Evolutionary conservation across 2,329 filamentous ascomycete genomes (phyloP), one percentile per base, ranked within the genome.

Genomic region (Venturia carpophila): DNA sequence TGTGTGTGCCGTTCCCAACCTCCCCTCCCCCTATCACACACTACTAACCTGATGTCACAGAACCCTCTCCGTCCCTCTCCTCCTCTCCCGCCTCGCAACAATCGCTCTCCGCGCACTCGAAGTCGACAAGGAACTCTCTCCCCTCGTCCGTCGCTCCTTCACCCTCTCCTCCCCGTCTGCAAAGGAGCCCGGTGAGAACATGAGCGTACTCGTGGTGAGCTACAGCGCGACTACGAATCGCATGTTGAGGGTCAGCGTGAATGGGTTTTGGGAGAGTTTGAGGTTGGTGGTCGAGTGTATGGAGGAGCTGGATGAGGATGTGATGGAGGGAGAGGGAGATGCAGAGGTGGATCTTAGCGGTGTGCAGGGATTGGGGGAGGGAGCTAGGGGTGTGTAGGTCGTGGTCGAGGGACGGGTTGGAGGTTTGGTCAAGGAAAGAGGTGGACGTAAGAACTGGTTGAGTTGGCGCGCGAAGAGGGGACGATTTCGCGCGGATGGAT

Each of bases 211-310:
- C 61, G 81, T 83, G 67, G 88, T 90, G 11, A 83, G 88, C 67
- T 97, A 97, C 77, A 84, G 82, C 64, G 94, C 94, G 1, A 91
- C 91, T 0, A 97, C 94, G 24, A 96, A 97, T 74, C 88, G 94
- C 70, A 97, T 97, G 93, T 82, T 99, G 66, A 87, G 94, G 56
- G 94, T 99, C 2, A 90, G 93, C 3, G 92, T 97, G 65, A 97
- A 97, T 77, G 91, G 92, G 11, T 97, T 97, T 76, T 92, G 97
- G 82, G 93, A 97, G 71, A 95, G 89, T 70, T 75, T 97, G 65
- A 85, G 86, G 63, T 85, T 97, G 5, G 88, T 97, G 0, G 75
- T 97, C 52, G 90, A 92, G 64, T 89, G 96, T 19, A 96, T 97
- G 89, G 87, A 90, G 75, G 89, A 95, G 74, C 77, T 97, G 71